Conservation (phyloP, 2,329 filamentous ascomycete species). For the Sphaerulina vaccinii region DNA sequence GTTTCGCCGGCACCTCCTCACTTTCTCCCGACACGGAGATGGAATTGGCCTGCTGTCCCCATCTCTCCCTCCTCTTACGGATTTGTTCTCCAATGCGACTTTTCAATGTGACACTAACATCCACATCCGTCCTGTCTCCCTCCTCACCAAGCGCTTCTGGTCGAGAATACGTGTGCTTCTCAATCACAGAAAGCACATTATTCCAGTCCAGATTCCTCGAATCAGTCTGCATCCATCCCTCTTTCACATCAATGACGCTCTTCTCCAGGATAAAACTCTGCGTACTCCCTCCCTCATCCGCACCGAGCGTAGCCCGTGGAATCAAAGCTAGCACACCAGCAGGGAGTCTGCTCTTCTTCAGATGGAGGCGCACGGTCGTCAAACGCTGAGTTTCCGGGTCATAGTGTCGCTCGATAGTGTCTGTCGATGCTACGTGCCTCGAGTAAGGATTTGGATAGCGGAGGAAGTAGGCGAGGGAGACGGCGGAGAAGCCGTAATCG, state of each 20-base stretch:
- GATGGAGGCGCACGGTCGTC: constrained; percentile 74
- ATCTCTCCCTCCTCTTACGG: constrained; percentile 52
- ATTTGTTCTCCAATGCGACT: constrained; percentile 70
- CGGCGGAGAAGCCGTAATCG: constrained; percentile 78
- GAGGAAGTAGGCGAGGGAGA: constrained; percentile 85
- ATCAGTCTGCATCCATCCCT: constrained; percentile 81
- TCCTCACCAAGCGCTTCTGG: constrained; percentile 38
- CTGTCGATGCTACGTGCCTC: constrained; percentile 77
- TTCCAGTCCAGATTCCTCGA: constrained; percentile 80
- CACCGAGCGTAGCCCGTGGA: constrained; percentile 66
- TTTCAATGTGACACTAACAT: constrained; percentile 70
- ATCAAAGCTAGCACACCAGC: constrained; percentile 72
- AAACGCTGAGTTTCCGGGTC: constrained; percentile 72
- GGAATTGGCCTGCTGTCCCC: constrained; percentile 40
- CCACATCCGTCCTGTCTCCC: constrained; percentile 66
- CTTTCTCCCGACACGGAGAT: constrained; percentile 40
- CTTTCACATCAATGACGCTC: constrained; percentile 72
- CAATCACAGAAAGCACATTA: constrained; percentile 73
- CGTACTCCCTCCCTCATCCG: constrained; percentile 56
- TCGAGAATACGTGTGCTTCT: constrained; percentile 68
- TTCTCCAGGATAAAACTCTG: constrained; percentile 79
- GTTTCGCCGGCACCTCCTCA: constrained; percentile 49
- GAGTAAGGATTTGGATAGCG: constrained; percentile 86
- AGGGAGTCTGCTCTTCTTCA: constrained; percentile 78
- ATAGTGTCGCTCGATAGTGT: constrained; percentile 73